Base-by-base conservation (phyloP, 108 stramenopile genomes). In the Craspedostauros australis region DNA sequence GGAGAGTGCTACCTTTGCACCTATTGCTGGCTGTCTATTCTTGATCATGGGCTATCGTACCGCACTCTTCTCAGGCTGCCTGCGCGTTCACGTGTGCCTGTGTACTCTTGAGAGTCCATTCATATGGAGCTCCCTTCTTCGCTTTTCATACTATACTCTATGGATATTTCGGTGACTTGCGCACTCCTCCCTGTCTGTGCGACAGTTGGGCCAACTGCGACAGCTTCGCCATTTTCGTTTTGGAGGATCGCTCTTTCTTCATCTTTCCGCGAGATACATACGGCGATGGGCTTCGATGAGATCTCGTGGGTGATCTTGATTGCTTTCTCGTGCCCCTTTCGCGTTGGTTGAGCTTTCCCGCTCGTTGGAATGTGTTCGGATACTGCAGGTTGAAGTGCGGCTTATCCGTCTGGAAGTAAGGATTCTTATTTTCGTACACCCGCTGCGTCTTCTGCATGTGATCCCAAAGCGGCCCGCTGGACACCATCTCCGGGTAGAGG, bases 341-440 rank as follows among this genome's bases (percentile, higher is more conserved):
- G 27, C 25, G 15, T 52, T 50, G 30, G 33, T 69, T 54, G 8
- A 69, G 25, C 11, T 48, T 47, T 1, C 55, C 31, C 20, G 68
- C 68, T 21, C 68, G 50, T 41, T 61, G 59, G 42, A 69, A 69
- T 0, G 48, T 21, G 6, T 42, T 7, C 26, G 68, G 68, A 31
- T 57, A 42, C 14, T 3, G 16, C 8, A 69, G 40, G 15, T 27
- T 25, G 27, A 69, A 69, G 23, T 61, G 68, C 26, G 16, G 21
- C 36, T 69, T 68, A 58, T 59, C 40, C 4, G 56, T 60, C 58
- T 50, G 59, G 33, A 29, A 42, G 43, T 53, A 68, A 41, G 59
- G 66, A 26, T 68, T 68, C 37, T 68, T 68, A 4, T 60, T 59
- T 3, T 54, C 66, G 29, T 68, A 59, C 16, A 60, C 60, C 27